Conservation (phyloP, 345 rosid genomes). For the Citrus reticulata region DNA sequence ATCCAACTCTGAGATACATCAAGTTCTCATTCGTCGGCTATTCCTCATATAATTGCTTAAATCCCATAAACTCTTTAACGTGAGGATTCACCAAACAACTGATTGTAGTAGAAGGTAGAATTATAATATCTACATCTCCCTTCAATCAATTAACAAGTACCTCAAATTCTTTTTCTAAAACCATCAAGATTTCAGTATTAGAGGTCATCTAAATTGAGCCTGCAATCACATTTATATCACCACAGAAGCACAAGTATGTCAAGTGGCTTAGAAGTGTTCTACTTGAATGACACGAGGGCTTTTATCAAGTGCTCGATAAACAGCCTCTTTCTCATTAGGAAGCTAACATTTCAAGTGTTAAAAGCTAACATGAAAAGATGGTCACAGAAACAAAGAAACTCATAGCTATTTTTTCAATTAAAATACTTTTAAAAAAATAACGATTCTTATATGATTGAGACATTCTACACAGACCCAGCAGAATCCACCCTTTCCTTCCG, state of each 20-base stretch:
- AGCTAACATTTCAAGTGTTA: constrained; percentile 23
- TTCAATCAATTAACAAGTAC: background rate
- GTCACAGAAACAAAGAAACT: no score
- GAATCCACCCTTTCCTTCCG: constrained; percentile 73
- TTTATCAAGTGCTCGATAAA: constrained; percentile 75
- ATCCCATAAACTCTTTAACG: background rate
- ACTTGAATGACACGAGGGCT: constrained; percentile 87
- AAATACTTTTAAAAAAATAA: no score
- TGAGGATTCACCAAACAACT: no score
- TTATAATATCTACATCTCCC: background rate
- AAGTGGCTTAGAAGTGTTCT: background rate
- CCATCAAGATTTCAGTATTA: background rate
- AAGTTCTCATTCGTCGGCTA: background rate
- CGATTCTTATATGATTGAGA: constrained; percentile 43
- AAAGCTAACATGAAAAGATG: background rate
- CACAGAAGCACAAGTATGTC: background rate
- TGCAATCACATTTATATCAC: background rate
- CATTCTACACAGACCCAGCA: constrained; percentile 74
- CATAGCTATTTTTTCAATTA: background rate
- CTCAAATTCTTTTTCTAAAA: background rate
- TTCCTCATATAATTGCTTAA: background rate
- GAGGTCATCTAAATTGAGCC: background rate
- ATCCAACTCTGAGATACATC: background rate
- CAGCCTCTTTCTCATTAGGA: constrained; percentile 76
- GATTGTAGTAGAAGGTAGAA: no score